Evolutionary conservation across 208 protist genomes (phyloP).

Genomic region (Leishmania guyanensis): DNA sequence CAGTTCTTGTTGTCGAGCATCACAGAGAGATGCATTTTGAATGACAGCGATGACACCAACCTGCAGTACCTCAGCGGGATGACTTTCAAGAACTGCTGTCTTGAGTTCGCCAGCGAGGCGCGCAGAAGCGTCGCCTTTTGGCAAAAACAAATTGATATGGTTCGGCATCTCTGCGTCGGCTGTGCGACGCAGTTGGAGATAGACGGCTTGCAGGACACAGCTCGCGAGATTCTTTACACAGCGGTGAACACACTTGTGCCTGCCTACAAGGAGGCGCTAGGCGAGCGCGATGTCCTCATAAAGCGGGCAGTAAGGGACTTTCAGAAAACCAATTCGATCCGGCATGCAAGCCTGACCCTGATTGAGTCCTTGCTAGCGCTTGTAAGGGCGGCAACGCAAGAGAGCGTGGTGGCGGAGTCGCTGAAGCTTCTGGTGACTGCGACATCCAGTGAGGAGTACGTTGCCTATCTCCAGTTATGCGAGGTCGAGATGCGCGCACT

Average conservation of each 20-base stretch:
- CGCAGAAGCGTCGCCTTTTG: constrained; percentile 41
- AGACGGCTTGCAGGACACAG: constrained; percentile 5
- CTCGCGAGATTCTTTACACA: constrained; percentile 34
- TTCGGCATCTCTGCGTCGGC: constrained; percentile 17
- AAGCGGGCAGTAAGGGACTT: constrained; percentile 27
- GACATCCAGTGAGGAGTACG: constrained; percentile 19
- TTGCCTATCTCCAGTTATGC: constrained; percentile 39
- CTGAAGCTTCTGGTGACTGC: constrained; percentile 18
- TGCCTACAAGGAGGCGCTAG: constrained; percentile 29
- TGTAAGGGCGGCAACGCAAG: constrained; percentile 15
- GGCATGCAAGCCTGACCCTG: constrained; percentile 24
- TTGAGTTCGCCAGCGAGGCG: constrained; percentile 42
- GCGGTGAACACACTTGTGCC: constrained; percentile 32
- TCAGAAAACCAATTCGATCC: constrained; percentile 13
- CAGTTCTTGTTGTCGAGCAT: constrained; percentile 30
- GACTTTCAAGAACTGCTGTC: constrained; percentile 46
- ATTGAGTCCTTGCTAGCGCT: constrained; percentile 25
- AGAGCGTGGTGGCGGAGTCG: constrained; percentile 22
- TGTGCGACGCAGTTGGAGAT: constrained; percentile 15
- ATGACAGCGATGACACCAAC: constrained; percentile 29
- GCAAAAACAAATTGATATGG: constrained; percentile 38
- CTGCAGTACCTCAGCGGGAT: constrained; percentile 46
- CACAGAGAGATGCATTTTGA: constrained; percentile 13
- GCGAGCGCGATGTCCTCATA: neutral
- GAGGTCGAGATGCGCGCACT: constrained; percentile 26